Base-by-base conservation (phyloP, 768 basidiomycete species). In the Baorangia bicolor region DNA sequence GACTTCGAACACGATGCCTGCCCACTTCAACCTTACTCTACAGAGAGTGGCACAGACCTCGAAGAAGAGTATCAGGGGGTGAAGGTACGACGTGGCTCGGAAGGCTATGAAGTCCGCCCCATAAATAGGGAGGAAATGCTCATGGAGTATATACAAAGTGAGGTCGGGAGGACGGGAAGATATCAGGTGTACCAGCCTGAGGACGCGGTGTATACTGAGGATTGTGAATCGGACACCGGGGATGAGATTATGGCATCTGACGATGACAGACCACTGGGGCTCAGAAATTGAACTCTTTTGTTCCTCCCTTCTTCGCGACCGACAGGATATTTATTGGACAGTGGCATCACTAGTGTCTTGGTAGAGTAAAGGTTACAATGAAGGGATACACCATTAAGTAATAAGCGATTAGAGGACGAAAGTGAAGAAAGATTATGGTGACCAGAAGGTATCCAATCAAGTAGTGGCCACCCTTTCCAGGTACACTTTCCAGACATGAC, bases 61-160 rank as follows among this genome's bases (percentile, higher is more conserved):
- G 70, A 69, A n/a, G 73, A 74, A 40, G 69, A 72, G 21, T 61
- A 65, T 21, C 67, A 62, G 30, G 67, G 71, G n/a, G 69, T 75
- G 16, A 66, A 58, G 31, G 76, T 90, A 44, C 77, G 92, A 49
- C 73, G 82, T 41, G 91, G 92, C 21, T 93, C 90, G 14, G 92
- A 94, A 72, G 92, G 92, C 5, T 90, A 86, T 61, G 92, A 94
- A 65, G 84, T 90, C 43, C 79, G 78, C 14, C 72, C 81, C 12
- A 72, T 81, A 35, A 75, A 81, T 42, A 76, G 91, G 54, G 87
- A 91, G 64, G 81, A 80, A 42, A 78, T 92, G 74, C 69, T 92
- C 38, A 73, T 69, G 53, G 73, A 77, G 46, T 86, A 88, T 68
- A 69, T 92, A 31, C 71, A 72, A 53, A 75, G 75, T 39, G 68